Conservation (phyloP, 768 basidiomycete genomes). For the Rhizopogon vulgaris region DNA sequence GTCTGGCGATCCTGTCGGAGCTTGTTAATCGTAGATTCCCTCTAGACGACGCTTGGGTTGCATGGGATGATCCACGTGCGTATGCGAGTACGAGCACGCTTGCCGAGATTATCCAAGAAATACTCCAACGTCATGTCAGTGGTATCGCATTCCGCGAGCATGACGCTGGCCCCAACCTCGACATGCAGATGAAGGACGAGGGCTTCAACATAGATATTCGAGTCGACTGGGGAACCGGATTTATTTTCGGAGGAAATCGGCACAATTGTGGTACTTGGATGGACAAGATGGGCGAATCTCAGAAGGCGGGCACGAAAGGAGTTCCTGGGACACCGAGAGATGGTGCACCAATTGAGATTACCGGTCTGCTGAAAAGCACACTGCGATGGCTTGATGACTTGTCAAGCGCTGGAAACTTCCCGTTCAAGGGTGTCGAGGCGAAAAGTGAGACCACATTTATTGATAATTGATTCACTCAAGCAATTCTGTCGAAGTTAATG, state of each 20-base stretch:
- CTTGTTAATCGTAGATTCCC: slow-evolving; percentile 91
- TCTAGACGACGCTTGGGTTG: slow-evolving; percentile 86
- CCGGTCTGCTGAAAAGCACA: slow-evolving; percentile 88
- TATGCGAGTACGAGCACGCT: slow-evolving; percentile 78
- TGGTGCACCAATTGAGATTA: slow-evolving; percentile 94
- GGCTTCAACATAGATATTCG: slow-evolving; percentile 92
- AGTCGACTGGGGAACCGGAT: slow-evolving; percentile 94
- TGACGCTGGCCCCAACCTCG: slow-evolving; percentile 95
- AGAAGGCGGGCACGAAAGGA: slow-evolving; percentile 89
- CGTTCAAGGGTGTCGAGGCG: slow-evolving; percentile 84
- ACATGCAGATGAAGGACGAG: slow-evolving; percentile 89
- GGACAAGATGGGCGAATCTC: slow-evolving; percentile 98
- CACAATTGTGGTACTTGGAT: slow-evolving; percentile 94
- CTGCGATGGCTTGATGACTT: slow-evolving; percentile 81
- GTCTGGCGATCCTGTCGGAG: slow-evolving; percentile 73
- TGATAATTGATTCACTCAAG: slow-evolving; percentile 1
- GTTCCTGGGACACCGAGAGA: slow-evolving; percentile 94
- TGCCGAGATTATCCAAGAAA: slow-evolving; percentile 95
- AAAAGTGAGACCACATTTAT: slow-evolving; percentile 47
- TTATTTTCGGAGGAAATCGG: slow-evolving; percentile 82
- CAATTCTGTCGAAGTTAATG: slow-evolving; percentile 48
- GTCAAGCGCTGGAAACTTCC: slow-evolving; percentile 62
- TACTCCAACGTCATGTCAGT: slow-evolving; percentile 86
- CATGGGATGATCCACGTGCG: slow-evolving; percentile 82
- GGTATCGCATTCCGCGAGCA: slow-evolving; percentile 95